phyloP scores from a whole-genome alignment of 176 grass and related monocot species.

The Aegilops umbellulata region DNA sequence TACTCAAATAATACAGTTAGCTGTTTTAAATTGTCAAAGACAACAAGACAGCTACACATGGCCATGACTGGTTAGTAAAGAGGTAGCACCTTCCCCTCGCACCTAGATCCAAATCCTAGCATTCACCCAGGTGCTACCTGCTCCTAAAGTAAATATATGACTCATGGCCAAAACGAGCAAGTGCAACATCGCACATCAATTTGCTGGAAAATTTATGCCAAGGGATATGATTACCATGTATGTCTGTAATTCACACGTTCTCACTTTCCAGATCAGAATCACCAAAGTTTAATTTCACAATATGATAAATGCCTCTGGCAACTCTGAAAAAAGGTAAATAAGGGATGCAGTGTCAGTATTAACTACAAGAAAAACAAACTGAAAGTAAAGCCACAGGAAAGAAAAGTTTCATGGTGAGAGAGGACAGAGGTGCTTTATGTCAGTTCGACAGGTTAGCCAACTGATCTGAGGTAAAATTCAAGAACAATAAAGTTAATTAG shows the following conservation, averaged over 20 bases:
- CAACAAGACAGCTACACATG: background rate
- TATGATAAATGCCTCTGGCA: background rate
- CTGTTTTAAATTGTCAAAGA: background rate
- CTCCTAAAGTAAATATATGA: background rate
- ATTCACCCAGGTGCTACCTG: background rate
- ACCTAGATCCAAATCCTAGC: background rate
- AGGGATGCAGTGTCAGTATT: background rate
- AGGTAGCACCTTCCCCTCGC: background rate
- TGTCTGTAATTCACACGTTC: background rate
- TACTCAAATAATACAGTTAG: background rate
- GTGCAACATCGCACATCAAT: background rate
- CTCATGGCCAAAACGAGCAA: background rate
- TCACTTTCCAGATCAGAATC: conserved; percentile 33
- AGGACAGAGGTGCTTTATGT: background rate
- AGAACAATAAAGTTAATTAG: background rate
- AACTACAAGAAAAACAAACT: background rate
- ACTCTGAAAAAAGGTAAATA: conserved; percentile 6
- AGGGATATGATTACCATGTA: conserved; percentile 44
- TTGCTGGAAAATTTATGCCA: background rate
- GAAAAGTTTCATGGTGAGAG: background rate
- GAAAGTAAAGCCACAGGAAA: conserved; percentile 17
- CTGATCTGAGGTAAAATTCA: background rate
- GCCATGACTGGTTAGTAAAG: background rate
- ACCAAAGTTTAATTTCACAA: conserved; percentile 2
- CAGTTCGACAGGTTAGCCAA: background rate